Base-by-base conservation (phyloP, 306 rosid species). In the Lathyrus sativus region DNA sequence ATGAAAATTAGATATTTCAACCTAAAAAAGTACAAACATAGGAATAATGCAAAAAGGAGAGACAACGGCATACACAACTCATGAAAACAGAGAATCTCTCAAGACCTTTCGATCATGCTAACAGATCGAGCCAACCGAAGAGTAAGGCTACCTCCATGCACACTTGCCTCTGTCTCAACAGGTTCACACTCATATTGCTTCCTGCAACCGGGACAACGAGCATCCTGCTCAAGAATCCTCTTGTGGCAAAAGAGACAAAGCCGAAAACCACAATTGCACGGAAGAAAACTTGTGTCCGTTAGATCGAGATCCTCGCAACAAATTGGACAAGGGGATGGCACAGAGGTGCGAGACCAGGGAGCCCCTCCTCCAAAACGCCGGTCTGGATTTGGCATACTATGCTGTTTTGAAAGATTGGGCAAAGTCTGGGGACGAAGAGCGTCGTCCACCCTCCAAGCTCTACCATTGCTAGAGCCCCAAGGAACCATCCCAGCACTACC, bases 231-330 rank as follows among this genome's bases (percentile, higher is more conserved):
- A 10, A 93, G 83, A 73, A 93, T 93, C 86, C 95, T 93, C 82
- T 93, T 93, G 79, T 93, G 96, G 79, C 99, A 93, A 82, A 93
- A 93, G 51, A 93, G 99, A 77, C 99, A 93, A 70, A 93, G 91
- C 85, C 95, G 82, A 72, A 88, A 93, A 31, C 99, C 97, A 33
- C 99, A 93, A 59, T 78, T 65, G 78, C 99, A 93, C 2, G 99
- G 99, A 65, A 87, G 53, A 64, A 93, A 93, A 66, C 96, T 87
- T 0, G 97, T 53, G 81, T 93, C 99, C 2, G 99, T 93, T 68
- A 85, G 61, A 76, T 93, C 99, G 48, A 93, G 86, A 76, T 93
- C 99, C 79, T 93, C 99, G 37, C 68, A 88, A 81, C 99, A 93
- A 67, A 93, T 90, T 37, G 99, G 99, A 74, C 99, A 90, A 1